These are phyloP conservation scores for Cytospora chrysosperma DNA, from an alignment of 2,329 filamentous ascomycete species.

Conservation along the genomic window DNA sequence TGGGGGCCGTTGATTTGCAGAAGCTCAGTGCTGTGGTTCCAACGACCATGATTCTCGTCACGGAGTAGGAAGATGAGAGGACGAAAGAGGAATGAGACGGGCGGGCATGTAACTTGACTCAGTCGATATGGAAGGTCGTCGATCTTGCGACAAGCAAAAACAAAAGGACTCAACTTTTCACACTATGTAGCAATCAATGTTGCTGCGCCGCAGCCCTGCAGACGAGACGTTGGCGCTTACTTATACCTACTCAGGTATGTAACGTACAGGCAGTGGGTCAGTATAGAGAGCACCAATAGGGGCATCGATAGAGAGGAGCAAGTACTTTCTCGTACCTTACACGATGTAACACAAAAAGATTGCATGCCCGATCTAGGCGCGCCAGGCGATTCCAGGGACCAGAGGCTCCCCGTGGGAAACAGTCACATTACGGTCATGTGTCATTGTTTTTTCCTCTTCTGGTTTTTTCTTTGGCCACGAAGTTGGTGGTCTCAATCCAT, in stretches of 20 bases:
- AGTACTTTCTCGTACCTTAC: too few relatives aligned
- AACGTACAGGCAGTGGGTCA: not conserved
- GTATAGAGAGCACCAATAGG: too few relatives aligned
- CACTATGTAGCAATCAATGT: not conserved
- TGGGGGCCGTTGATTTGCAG: slow-evolving; percentile 23
- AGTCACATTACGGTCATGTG: too few relatives aligned
- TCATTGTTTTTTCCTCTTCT: too few relatives aligned
- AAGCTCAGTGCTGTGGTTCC: not conserved
- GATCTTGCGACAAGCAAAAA: not conserved
- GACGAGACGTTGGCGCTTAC: not conserved
- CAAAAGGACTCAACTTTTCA: not conserved
- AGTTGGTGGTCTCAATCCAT: too few relatives aligned
- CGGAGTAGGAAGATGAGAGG: not conserved
- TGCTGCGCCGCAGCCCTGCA: not conserved
- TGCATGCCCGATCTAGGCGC: too few relatives aligned
- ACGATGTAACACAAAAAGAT: too few relatives aligned
- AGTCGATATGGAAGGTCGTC: not conserved
- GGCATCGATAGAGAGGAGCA: too few relatives aligned
- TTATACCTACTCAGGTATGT: too few relatives aligned
- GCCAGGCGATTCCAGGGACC: too few relatives aligned
- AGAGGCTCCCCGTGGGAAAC: too few relatives aligned
- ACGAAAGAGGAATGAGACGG: not conserved
- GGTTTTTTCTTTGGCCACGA: too few relatives aligned
- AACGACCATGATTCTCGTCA: not conserved
- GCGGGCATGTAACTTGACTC: not conserved